phyloP scores from a whole-genome alignment of 768 basidiomycete species.

The Multifurca ochricompacta region DNA sequence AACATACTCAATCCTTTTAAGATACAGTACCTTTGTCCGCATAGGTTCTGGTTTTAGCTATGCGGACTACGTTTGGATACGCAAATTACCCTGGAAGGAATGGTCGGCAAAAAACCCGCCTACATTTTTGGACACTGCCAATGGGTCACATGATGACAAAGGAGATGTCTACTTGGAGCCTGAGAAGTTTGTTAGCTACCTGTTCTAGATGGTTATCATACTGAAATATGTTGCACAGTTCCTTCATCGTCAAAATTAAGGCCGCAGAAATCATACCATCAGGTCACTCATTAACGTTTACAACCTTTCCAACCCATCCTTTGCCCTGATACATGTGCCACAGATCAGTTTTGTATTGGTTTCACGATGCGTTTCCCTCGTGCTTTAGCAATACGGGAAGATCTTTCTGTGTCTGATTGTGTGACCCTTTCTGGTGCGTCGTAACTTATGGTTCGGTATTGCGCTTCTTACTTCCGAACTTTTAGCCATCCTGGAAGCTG shows the following conservation, averaged over 20 bases:
- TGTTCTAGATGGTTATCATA: neutral
- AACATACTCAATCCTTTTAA: slow-evolving; percentile 26
- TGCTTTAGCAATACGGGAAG: slow-evolving; percentile 71
- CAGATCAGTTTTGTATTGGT: slow-evolving; percentile 77
- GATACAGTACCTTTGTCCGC: slow-evolving; percentile 82
- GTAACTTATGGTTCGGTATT: neutral
- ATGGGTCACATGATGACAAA: slow-evolving; percentile 62
- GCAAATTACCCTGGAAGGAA: slow-evolving; percentile 71
- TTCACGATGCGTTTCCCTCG: slow-evolving; percentile 95
- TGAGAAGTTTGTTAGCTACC: slow-evolving; percentile 51
- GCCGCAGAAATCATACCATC: slow-evolving; percentile 82
- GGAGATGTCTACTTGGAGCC: slow-evolving; percentile 90
- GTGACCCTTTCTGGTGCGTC: slow-evolving; percentile 57
- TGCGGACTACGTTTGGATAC: slow-evolving; percentile 80
- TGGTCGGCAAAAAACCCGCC: slow-evolving; percentile 74
- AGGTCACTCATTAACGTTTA: slow-evolving; percentile 34
- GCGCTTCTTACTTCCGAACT: neutral
- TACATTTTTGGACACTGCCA: slow-evolving; percentile 54
- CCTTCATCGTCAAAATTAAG: slow-evolving; percentile 90
- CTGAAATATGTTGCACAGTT: slow-evolving; percentile 40
- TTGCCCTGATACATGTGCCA: slow-evolving; percentile 10
- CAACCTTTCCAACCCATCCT: too few relatives aligned
- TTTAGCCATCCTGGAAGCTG: slow-evolving; percentile 50
- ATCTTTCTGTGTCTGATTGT: slow-evolving; percentile 65
- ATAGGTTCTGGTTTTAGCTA: slow-evolving; percentile 87